Conservation (phyloP, 2,329 filamentous ascomycete species). For the Chaetomium strumarium region DNA sequence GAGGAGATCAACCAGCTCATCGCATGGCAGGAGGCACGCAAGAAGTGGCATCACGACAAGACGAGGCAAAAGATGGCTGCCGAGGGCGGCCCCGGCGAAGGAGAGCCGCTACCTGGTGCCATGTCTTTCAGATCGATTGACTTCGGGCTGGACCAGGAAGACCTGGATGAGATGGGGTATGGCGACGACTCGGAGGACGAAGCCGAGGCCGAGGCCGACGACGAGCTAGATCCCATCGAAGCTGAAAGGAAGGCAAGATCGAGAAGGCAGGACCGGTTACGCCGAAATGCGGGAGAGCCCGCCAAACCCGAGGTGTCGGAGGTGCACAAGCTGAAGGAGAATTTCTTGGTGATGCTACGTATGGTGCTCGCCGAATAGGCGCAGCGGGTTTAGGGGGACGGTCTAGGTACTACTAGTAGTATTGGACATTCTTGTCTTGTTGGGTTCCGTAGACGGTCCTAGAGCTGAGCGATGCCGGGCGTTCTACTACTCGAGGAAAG, state of each 20-base stretch:
- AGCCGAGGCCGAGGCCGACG: conserved; percentile 63
- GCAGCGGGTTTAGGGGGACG: no score
- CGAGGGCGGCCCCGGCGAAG: conserved; percentile 51
- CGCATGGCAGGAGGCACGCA: conserved; percentile 87
- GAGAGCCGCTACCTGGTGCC: conserved; percentile 47
- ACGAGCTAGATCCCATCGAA: conserved; percentile 79
- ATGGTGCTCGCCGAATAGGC: conserved; percentile 68
- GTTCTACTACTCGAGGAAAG: background rate
- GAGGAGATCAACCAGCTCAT: conserved; percentile 81
- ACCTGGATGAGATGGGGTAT: conserved; percentile 79
- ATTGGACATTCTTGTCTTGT: background rate
- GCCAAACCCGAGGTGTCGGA: conserved; percentile 73
- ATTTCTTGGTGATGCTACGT: conserved; percentile 76
- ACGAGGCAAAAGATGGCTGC: conserved; percentile 98
- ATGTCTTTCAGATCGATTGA: conserved; percentile 69
- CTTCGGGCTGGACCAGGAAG: conserved; percentile 83
- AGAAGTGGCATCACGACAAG: conserved; percentile 98
- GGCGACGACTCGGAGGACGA: conserved; percentile 61
- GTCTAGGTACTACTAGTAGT: no score
- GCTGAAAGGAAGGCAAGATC: conserved; percentile 74
- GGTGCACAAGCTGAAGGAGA: conserved; percentile 71
- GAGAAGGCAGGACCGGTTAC: conserved; percentile 72
- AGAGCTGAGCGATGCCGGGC: background rate
- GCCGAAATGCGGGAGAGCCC: conserved; percentile 76
- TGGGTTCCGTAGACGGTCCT: background rate